Conservation (phyloP, 192 early-diverging fungal genomes). For the Phycomyces nitens region DNA sequence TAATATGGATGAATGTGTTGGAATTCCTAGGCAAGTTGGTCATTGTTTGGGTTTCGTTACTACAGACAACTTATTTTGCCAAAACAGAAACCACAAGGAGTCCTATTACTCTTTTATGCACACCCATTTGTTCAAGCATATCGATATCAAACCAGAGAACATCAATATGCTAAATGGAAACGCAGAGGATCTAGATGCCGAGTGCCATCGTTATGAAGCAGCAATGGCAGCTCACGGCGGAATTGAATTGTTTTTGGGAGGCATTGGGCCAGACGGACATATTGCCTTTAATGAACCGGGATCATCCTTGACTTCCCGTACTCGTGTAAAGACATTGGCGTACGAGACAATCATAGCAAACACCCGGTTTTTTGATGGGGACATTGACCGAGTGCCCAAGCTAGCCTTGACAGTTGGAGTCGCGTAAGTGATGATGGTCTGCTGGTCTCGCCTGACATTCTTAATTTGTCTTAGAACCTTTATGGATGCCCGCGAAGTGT, state of each 20-base stretch:
- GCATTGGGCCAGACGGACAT: slow-evolving; percentile 84
- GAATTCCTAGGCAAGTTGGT: slow-evolving; percentile 60
- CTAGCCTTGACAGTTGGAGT: slow-evolving; percentile 83
- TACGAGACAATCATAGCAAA: slow-evolving; percentile 47
- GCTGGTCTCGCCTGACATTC: too few relatives aligned
- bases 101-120: slow-evolving; percentile 91
- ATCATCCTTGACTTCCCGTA: slow-evolving; percentile 75
- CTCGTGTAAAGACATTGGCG: slow-evolving; percentile 80
- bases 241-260: slow-evolving; percentile 85
- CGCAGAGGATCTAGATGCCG: slow-evolving; percentile 70
- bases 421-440: slow-evolving; percentile 44
- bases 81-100: slow-evolving; percentile 38
- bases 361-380: slow-evolving; percentile 60
- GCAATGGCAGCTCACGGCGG: slow-evolving; percentile 76
- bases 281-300: slow-evolving; percentile 86
- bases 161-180: slow-evolving; percentile 81
- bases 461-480: slow-evolving; percentile 55
- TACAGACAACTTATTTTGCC: too few relatives aligned
- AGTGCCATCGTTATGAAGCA: slow-evolving; percentile 75
- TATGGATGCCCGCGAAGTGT: slow-evolving; percentile 82
- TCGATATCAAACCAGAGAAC: slow-evolving; percentile 62
- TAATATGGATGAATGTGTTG: slow-evolving; percentile 91
- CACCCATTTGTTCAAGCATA: slow-evolving; percentile 77
- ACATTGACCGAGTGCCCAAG: slow-evolving; percentile 81
- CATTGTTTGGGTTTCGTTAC: slow-evolving; percentile 79